phyloP scores from a whole-genome alignment of 345 rosid genomes.

The Triadica sebifera region DNA sequence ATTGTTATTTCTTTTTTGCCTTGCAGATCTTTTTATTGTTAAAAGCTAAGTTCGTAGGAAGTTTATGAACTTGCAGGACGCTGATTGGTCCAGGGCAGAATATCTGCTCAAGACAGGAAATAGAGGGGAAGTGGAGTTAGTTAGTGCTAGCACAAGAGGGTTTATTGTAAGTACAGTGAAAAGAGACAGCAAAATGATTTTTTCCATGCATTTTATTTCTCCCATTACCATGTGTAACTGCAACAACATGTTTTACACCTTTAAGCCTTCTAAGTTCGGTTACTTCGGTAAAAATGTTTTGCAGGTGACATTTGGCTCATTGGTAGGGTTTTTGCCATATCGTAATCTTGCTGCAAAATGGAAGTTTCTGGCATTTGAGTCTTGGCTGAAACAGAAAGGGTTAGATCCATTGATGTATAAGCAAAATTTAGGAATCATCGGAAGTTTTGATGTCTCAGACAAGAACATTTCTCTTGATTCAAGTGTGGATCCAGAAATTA shows the following conservation, averaged over 20 bases:
- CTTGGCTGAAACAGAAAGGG: conserved; percentile 90
- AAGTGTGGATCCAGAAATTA: conserved; percentile 35
- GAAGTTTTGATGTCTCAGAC: conserved; percentile 47
- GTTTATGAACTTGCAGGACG: conserved; percentile 49
- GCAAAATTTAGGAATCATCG: conserved; percentile 66
- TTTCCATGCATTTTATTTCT: not conserved
- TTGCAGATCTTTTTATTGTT: conserved; percentile 7
- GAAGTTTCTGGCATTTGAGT: conserved; percentile 89
- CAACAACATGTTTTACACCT: conserved; percentile 2
- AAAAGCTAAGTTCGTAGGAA: conserved; percentile 12
- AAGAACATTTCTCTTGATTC: conserved; percentile 37
- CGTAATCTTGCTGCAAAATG: conserved; percentile 73
- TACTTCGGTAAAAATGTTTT: conserved; percentile 13
- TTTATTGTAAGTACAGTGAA: conserved; percentile 59
- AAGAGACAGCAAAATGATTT: not conserved
- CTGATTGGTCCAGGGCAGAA: conserved; percentile 77
- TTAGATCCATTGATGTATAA: conserved; percentile 71
- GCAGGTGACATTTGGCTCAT: conserved; percentile 83
- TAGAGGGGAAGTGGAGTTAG: conserved; percentile 68
- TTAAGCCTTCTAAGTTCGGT: not conserved
- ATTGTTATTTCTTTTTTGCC: not conserved
- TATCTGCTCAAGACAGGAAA: conserved; percentile 51
- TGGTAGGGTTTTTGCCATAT: conserved; percentile 85
- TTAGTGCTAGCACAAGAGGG: conserved; percentile 78
- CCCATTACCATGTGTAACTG: conserved; percentile 10